Evolutionary conservation across 148 eudicot species (phyloP).

Genomic region (Rhododendron vialii): DNA sequence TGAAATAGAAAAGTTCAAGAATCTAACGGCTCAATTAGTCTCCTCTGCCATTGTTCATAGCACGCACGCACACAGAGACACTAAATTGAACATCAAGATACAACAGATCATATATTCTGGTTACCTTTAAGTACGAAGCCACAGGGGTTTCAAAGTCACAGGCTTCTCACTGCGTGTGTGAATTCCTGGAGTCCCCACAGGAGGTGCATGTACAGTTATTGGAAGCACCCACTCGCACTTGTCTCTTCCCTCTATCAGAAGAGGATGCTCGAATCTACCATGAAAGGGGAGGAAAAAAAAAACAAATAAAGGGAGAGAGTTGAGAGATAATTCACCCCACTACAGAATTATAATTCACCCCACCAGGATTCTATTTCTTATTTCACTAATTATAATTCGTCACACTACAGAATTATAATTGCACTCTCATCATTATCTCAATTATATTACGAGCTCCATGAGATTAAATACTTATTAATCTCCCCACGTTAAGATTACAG

Average conservation of each 20-base stretch:
- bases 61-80: background rate
- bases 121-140: constrained; percentile 18
- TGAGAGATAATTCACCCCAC: too few species aligned
- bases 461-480: too few species aligned
- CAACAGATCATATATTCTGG: background rate
- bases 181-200: constrained; percentile 47
- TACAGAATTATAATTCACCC: too few species aligned
- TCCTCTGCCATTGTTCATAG: background rate
- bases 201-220: constrained; percentile 88
- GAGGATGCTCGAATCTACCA: constrained; percentile 86
- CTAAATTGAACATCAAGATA: background rate
- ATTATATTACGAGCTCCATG: too few species aligned
- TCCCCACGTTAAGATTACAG: too few species aligned
- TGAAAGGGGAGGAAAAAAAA: background rate
- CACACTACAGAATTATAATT: too few species aligned
- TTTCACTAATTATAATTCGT: too few species aligned
- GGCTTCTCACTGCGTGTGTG: too few species aligned
- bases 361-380: too few species aligned
- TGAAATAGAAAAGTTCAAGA: background rate
- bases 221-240: constrained; percentile 97
- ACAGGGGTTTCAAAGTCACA: too few species aligned
- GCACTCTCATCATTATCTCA: too few species aligned
- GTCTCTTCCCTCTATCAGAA: constrained; percentile 85
- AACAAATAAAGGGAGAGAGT: background rate
- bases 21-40: background rate